Base-by-base conservation (phyloP, 1,284 basidiomycete species). In the Lignosus rhinocerotis region DNA sequence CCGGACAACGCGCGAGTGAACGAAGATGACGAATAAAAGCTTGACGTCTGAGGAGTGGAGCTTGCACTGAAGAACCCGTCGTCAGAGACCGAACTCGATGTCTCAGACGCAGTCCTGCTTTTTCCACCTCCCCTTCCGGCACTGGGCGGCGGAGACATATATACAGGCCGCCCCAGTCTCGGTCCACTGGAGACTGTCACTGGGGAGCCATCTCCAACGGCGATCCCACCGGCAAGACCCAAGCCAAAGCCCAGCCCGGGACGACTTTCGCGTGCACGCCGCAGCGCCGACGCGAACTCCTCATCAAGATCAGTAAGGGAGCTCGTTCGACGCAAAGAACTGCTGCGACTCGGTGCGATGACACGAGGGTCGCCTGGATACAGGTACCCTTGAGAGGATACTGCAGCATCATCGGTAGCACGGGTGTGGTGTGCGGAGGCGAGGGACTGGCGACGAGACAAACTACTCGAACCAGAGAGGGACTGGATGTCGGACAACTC, bases 271-370 rank as follows among this genome's bases (percentile, higher is more conserved):
- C 79, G 71, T 16, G 79, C 80, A 30, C 78, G 72, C 43, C 76
- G 72, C 16, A 83, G 68, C 10, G 80, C 80, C 10, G 76, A 76
- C 14, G 75, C 81, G 56, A 90, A 89, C 66, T 85, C 87, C 34
- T 84, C 83, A 50, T 90, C 89, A 25, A 93, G 73, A 67, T 92
- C 90, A 0, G 86, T 87, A 74, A 91, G 79, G 0, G 88, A 91
- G 34, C 82, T 86, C n/a, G 86, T 89, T 33, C 90, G 79, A 34
- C 88, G 78, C 51, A 91, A 65, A 3, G 80, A 81, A 56, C 79
- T 79, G 67, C 79, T 81, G 34, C 88, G 76, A 57, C 82, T 84
- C 0, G 87, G 85, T 2, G 80, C 82, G 56, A 92, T 91, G 5
- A 83, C 83, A 6, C 88, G 80, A 10, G 80, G 78, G 63, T 89